Evolutionary conservation across 2,329 filamentous ascomycete species (phyloP), one percentile per base, ranked within the genome.

Genomic region (Gremmenia infestans): DNA sequence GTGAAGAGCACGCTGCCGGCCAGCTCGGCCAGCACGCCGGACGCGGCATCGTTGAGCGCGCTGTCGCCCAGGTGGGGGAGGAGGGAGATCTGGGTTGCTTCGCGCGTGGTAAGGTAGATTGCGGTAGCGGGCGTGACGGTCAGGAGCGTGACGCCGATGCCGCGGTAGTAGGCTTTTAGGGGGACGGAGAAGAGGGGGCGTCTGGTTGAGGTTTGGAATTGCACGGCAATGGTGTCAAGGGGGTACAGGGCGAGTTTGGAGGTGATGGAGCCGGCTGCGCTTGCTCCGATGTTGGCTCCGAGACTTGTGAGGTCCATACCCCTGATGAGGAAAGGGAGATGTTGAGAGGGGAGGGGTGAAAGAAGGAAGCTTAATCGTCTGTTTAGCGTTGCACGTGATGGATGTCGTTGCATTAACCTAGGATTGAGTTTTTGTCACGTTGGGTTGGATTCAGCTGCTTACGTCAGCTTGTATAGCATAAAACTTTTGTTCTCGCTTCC

Each of bases 171-270:
- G 11, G 56, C 50, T 47, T 39, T 57, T 5, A 60, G 46, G 19
- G 61, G 57, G 45, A 62, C 57, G 19, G 61, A 63, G 36, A 63
- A 50, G 5, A 63, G 56, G 32, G 61, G 61, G 15, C 61, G 55
- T 2, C 61, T 50, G 4, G 61, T 63, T 4, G 55, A 59, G 14
- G 61, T 60, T 39, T 60, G 57, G 52, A 60, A 58, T 55, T 63
- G 61, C 5, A 63, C 58, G 14, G 59, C 60, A 23, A 63, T 60
- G 4, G 61, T 63, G 40, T 63, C 61, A 12, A 63, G 51, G 14
- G 61, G 61, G 50, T 58, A 63, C 36, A 54, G 58, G 36, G 50
- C 28, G 48, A 62, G 53, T 43, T 60, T 61, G 3, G 61, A 61
- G 40, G 60, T 54, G 32, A 62, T 58, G 25, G 54, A 57, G 53